Evolutionary conservation across 441 rosid genomes (phyloP).

Genomic region (Populus trichocarpa): DNA sequence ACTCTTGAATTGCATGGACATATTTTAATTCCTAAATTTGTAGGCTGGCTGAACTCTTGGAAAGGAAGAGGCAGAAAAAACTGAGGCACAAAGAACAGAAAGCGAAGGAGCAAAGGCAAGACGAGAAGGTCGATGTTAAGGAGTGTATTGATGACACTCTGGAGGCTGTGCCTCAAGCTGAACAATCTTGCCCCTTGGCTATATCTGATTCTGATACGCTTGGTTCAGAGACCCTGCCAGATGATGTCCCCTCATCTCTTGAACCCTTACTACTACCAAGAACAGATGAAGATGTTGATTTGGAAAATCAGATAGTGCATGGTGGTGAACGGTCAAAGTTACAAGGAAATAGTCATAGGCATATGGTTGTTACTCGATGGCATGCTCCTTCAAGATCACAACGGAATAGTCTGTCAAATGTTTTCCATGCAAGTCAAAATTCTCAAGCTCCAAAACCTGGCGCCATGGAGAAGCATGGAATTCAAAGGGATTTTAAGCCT

Average conservation of each 20-base stretch:
- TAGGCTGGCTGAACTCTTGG: conserved; percentile 83
- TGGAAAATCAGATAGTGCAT: conserved; percentile 37
- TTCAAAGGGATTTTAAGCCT: conserved; percentile 35
- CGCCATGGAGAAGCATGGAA: conserved; percentile 54
- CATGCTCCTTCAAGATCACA: conserved; percentile 43
- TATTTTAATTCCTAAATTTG: conserved; percentile 14
- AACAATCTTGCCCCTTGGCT: conserved; percentile 36
- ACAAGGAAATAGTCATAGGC: conserved; percentile 39
- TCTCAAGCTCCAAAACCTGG: conserved; percentile 41
- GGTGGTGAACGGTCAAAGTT: conserved; percentile 34
- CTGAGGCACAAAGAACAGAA: conserved; percentile 84
- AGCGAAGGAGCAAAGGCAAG: conserved; percentile 61
- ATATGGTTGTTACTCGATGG: conserved; percentile 29
- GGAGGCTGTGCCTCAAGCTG: conserved; percentile 45
- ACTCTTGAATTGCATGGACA: background rate
- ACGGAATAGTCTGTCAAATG: conserved; percentile 36
- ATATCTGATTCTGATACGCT: conserved; percentile 43
- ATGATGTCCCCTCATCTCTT: conserved; percentile 32
- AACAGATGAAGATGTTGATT: conserved; percentile 36
- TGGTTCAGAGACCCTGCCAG: conserved; percentile 32
- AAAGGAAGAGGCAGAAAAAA: conserved; percentile 78
- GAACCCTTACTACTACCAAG: conserved; percentile 37
- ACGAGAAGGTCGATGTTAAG: conserved; percentile 35
- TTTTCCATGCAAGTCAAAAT: conserved; percentile 40
- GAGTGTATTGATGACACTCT: conserved; percentile 38